Evolutionary conservation across 805 yeast genomes (phyloP).

Genomic region (Teunomyces kruisii): DNA sequence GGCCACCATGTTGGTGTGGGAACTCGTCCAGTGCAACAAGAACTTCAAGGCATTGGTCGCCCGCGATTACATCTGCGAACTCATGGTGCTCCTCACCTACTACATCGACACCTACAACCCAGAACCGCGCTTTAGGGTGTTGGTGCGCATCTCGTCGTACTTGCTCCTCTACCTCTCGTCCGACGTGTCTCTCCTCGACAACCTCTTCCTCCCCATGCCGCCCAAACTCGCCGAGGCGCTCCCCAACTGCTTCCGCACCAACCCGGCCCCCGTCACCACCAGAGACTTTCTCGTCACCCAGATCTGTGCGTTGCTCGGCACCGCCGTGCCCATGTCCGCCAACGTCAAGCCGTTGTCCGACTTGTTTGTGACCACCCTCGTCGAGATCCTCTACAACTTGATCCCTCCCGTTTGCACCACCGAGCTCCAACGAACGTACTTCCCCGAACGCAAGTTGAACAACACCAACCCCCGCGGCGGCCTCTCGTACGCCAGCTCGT

Average conservation of each 20-base stretch:
- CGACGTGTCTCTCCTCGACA: conserved; percentile 31
- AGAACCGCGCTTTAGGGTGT: conserved; percentile 32
- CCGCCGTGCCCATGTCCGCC: conserved; percentile 13
- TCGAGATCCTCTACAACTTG: conserved; percentile 62
- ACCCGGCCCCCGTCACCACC: conserved; percentile 46
- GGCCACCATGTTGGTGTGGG: conserved; percentile 69
- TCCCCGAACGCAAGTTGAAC: conserved; percentile 22
- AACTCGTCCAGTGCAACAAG: conserved; percentile 70
- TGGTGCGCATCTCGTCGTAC: conserved; percentile 52
- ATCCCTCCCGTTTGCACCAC: conserved; percentile 42
- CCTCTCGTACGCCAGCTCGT: conserved; percentile 52
- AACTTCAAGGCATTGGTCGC: conserved; percentile 42
- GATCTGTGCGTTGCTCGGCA: conserved; percentile 44
- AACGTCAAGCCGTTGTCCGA: conserved; percentile 26
- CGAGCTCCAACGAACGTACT: conserved; percentile 13
- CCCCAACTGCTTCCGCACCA: conserved; percentile 53
- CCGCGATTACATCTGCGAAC: conserved; percentile 50
- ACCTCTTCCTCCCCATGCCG: conserved; percentile 47
- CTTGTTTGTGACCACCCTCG: conserved; percentile 43
- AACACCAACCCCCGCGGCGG: conserved; percentile 40
- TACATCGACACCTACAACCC: conserved; percentile 52
- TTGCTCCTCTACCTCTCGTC: conserved; percentile 52
- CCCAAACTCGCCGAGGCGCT: conserved; percentile 45
- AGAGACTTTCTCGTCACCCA: conserved; percentile 65
- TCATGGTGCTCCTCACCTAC: conserved; percentile 54